Evolutionary conservation across 352 stramenopile genomes (phyloP).

Genomic region (Globisporangium barbulae): DNA sequence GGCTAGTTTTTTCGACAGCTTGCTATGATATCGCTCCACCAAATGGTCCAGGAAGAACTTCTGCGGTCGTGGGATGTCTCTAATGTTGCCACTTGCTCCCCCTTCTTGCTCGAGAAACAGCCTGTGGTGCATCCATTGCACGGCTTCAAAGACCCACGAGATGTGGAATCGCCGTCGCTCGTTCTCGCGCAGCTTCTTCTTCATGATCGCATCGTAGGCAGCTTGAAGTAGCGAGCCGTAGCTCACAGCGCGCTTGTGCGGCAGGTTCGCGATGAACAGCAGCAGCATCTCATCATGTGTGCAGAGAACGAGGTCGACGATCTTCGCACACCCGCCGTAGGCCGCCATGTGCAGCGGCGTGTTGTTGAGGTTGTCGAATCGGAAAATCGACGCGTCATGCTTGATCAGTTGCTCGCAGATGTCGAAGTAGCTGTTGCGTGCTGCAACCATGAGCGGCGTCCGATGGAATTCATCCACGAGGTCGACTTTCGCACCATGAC

Average conservation of each 20-base stretch:
- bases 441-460: constrained; percentile 57
- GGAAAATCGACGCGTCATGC: constrained; percentile 40
- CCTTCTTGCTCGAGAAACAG: constrained; percentile 22
- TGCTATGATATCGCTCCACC: constrained; percentile 38
- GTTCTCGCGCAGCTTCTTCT: constrained; percentile 57
- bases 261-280: constrained; percentile 41
- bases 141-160: constrained; percentile 57
- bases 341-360: constrained; percentile 68
- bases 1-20: constrained; percentile 18
- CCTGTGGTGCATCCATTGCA: constrained; percentile 35
- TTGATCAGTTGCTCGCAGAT: constrained; percentile 43
- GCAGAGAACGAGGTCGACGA: constrained; percentile 39
- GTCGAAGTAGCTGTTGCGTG: constrained; percentile 47
- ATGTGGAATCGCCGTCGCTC: constrained; percentile 61
- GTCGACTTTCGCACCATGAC: constrained; percentile 40
- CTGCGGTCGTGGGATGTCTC: constrained; percentile 23
- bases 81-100: not conserved
- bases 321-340: constrained; percentile 39
- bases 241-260: constrained; percentile 23
- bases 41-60: constrained; percentile 49
- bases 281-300: constrained; percentile 46
- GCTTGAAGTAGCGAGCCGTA: constrained; percentile 37
- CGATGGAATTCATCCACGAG: constrained; percentile 50
- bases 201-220: constrained; percentile 47
- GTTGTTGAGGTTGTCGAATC: constrained; percentile 60